phyloP scores from a whole-genome alignment of 768 basidiomycete genomes.

The Phanerodontia chrysosporium region DNA sequence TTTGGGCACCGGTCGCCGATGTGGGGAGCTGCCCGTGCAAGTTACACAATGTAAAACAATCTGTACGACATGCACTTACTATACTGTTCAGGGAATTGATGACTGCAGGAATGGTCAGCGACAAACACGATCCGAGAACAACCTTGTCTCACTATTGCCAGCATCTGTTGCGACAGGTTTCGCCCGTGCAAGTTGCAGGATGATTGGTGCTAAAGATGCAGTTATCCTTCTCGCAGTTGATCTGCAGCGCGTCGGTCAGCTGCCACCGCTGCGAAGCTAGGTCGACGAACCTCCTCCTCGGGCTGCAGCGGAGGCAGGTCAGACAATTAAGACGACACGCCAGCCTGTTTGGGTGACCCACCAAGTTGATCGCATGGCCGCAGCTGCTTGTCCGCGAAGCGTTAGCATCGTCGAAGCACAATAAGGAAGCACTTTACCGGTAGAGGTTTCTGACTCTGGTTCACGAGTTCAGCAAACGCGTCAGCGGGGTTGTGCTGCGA shows the following conservation, averaged over 20 bases:
- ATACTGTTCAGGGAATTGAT: constrained; percentile 48
- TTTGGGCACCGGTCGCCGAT: constrained; percentile 55
- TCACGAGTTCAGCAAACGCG: background rate
- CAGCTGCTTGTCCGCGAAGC: constrained; percentile 28
- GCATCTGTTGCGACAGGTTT: constrained; percentile 40
- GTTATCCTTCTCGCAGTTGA: constrained; percentile 38
- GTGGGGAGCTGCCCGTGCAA: constrained; percentile 44
- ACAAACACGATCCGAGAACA: too few species aligned
- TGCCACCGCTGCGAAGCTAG: background rate
- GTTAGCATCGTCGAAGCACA: background rate
- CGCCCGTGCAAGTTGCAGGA: constrained; percentile 37
- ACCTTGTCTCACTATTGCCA: constrained; percentile 42
- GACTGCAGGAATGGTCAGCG: constrained; percentile 18
- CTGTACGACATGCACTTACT: constrained; percentile 27
- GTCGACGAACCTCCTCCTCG: constrained; percentile 31
- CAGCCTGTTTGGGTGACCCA: constrained; percentile 21
- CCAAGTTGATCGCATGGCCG: constrained; percentile 41
- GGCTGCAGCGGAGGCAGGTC: constrained; percentile 24
- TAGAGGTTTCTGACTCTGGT: constrained; percentile 15
- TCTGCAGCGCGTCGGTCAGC: constrained; percentile 27
- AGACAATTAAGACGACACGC: background rate
- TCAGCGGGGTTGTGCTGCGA: background rate
- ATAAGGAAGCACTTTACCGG: background rate
- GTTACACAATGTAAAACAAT: constrained; percentile 9
- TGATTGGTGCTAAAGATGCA: constrained; percentile 58